A percentile compares a stretch with the other conserved stretches of the same genome.
These are phyloP conservation scores for Candida khao-thaluensis DNA, from an alignment of 805 yeast species.

Conservation along the genomic window DNA sequence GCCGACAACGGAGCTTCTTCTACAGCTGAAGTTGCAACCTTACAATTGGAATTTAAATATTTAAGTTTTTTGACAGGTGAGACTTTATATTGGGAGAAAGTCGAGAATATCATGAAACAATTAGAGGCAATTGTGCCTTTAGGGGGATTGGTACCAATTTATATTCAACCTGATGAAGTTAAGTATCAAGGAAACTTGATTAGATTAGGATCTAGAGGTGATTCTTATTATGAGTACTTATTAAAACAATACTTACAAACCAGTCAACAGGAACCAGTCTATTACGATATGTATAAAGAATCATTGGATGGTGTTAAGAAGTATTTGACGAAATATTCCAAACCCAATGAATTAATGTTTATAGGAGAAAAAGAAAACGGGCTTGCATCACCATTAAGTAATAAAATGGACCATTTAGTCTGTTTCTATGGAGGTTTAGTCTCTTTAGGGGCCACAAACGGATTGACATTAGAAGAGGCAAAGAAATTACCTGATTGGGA, in stretches of 20 bases:
- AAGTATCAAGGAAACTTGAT: conserved; percentile 61
- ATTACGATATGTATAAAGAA: conserved; percentile 73
- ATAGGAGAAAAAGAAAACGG: conserved; percentile 80
- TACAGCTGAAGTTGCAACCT: conserved; percentile 85
- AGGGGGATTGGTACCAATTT: conserved; percentile 84
- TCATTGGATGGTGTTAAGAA: conserved; percentile 74
- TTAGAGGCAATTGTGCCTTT: conserved; percentile 62
- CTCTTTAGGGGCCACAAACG: conserved; percentile 87
- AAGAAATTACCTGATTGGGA: conserved; percentile 57
- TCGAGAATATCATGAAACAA: conserved; percentile 68
- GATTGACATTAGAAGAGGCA: conserved; percentile 57
- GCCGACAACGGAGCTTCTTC: conserved; percentile 77
- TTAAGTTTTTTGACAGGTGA: conserved; percentile 80
- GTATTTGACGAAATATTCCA: conserved; percentile 58
- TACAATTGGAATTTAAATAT: conserved; percentile 86
- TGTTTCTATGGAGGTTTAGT: conserved; percentile 89
- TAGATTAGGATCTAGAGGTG: conserved; percentile 88
- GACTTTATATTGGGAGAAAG: conserved; percentile 70
- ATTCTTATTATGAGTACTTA: conserved; percentile 87
- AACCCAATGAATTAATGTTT: conserved; percentile 61
- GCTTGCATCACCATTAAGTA: conserved; percentile 53
- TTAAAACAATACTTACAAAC: conserved; percentile 86
- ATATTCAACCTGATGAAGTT: conserved; percentile 72
- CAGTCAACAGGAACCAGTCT: conserved; percentile 54
- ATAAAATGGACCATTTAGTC: conserved; percentile 90